Percentiles rank a stretch among this genome's conserved stretches.
phyloP scores from a whole-genome alignment of 495 filamentous ascomycete genomes.

The Thermochaetoides thermophila region DNA sequence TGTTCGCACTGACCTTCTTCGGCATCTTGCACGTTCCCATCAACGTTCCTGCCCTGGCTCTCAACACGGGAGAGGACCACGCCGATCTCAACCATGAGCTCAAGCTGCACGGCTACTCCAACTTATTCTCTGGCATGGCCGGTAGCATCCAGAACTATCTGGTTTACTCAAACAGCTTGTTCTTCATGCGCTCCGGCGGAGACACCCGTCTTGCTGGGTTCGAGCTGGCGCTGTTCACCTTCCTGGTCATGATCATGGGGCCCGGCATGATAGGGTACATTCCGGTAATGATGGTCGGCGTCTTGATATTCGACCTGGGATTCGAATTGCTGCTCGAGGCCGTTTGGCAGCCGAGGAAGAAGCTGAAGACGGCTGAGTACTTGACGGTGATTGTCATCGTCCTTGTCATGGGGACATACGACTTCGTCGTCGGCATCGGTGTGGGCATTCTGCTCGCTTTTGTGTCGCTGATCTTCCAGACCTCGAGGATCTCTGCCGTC shows the following conservation, averaged over 20 bases:
- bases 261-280: slow-evolving; percentile 84
- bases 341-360: slow-evolving; percentile 73
- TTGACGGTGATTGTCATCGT: slow-evolving; percentile 87
- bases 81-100: slow-evolving; percentile 83
- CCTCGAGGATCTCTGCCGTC: slow-evolving; percentile 74
- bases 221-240: slow-evolving; percentile 69
- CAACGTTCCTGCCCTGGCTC: slow-evolving; percentile 83
- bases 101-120: slow-evolving; percentile 83
- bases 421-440: slow-evolving; percentile 88
- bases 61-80: slow-evolving; percentile 81
- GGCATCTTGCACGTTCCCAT: slow-evolving; percentile 94
- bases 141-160: slow-evolving; percentile 97
- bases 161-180: slow-evolving; percentile 89
- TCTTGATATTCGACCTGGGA: slow-evolving; percentile 83
- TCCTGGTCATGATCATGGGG: slow-evolving; percentile 66
- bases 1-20: slow-evolving; percentile 96
- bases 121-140: slow-evolving; percentile 67
- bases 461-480: slow-evolving; percentile 78
- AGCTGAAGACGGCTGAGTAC: slow-evolving; percentile 74
- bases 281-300: slow-evolving; percentile 90
- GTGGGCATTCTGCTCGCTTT: slow-evolving; percentile 86
- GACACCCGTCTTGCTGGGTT: slow-evolving; percentile 73
- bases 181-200: slow-evolving; percentile 86
- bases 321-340: slow-evolving; percentile 84
- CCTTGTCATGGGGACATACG: slow-evolving; percentile 86